Base-by-base conservation (phyloP, 2,329 filamentous ascomycete genomes). In the Ophiostoma ips region DNA sequence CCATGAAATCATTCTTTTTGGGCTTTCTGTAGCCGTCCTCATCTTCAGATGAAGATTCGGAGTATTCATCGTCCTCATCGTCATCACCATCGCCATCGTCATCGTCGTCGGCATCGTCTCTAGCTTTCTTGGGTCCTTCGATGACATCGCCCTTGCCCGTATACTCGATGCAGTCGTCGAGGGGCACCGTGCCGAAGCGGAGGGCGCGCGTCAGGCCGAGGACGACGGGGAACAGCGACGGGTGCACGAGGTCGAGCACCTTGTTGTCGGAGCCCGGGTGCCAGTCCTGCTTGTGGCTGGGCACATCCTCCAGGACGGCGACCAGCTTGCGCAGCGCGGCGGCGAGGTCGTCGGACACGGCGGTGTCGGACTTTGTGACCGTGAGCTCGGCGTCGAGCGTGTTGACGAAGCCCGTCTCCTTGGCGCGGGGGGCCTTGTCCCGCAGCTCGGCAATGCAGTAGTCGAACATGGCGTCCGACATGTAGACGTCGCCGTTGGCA, bases 191-290 rank as follows among this genome's bases (percentile, higher is more conserved):
- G 0, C 63, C 58, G 1, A 52, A 41, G 35, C 72, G 57, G 5
- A 72, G 63, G 6, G 51, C 56, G 11, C 24, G 48, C 10, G 55
- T 53, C 10, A 47, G 48, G 48, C 60, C 59, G 52, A 72, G 76
- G 1, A 76, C 62, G 0, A 81, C 61, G 0, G 76, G 76, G 53
- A 72, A 81, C 50, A 81, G 63, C 2, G 75, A 80, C 6, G 77
- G 76, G 55, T 81, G 71, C 15, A 82, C 68, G 3, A 82, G 63
- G 57, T 81, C 71, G 5, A 75, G 68, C 1, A 82, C 75, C 56
- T 66, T 69, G 1, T 68, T 61, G 47, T 75, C 60, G 0, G 71
- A 74, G 5, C 67, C 62, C 0, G 76, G 77, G 59, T 81, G 74
- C 68, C 71, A 82, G 60, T 79, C 76, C 35, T 52, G 48, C 2